Conservation (phyloP, 2,329 filamentous ascomycete genomes). For the Fusarium sp. region DNA sequence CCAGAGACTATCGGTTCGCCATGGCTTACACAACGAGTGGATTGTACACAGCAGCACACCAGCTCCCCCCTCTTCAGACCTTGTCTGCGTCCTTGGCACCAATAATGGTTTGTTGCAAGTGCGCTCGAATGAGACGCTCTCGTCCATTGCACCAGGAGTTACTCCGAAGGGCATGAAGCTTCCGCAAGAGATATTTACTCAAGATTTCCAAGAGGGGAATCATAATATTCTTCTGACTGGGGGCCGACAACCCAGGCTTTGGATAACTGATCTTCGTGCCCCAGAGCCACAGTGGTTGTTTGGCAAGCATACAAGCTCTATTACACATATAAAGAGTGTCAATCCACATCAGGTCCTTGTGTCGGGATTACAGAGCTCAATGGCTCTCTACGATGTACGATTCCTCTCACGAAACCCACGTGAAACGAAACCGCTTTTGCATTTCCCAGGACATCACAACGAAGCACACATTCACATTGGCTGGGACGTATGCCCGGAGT, state of each 20-base stretch:
- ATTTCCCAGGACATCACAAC: slow-evolving; percentile 65
- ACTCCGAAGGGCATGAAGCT: slow-evolving; percentile 35
- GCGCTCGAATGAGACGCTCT: slow-evolving; percentile 48
- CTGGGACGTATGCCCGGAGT: slow-evolving; percentile 62
- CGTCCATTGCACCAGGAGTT: slow-evolving; percentile 51
- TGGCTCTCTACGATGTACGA: slow-evolving; percentile 70
- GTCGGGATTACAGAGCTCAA: slow-evolving; percentile 61
- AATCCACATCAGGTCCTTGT: slow-evolving; percentile 64
- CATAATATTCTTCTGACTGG: slow-evolving; percentile 64
- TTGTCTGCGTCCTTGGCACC: slow-evolving; percentile 63
- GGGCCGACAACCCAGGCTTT: slow-evolving; percentile 61
- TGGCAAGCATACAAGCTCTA: slow-evolving; percentile 54
- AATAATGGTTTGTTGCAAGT: slow-evolving; percentile 60
- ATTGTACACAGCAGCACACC: slow-evolving; percentile 57
- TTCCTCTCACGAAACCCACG: slow-evolving; percentile 49
- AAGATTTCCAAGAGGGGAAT: slow-evolving; percentile 61
- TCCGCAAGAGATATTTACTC: slow-evolving; percentile 59
- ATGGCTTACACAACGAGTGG: slow-evolving; percentile 47
- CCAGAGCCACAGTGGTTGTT: slow-evolving; percentile 51
- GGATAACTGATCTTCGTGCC: slow-evolving; percentile 60
- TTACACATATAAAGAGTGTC: slow-evolving; percentile 64
- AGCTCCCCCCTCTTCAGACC: slow-evolving; percentile 55
- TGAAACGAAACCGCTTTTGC: slow-evolving; percentile 56
- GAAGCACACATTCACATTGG: slow-evolving; percentile 61
- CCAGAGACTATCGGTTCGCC: slow-evolving; percentile 49